Evolutionary conservation across 352 stramenopile genomes (phyloP).

Genomic region (Phytophthora foliorum): DNA sequence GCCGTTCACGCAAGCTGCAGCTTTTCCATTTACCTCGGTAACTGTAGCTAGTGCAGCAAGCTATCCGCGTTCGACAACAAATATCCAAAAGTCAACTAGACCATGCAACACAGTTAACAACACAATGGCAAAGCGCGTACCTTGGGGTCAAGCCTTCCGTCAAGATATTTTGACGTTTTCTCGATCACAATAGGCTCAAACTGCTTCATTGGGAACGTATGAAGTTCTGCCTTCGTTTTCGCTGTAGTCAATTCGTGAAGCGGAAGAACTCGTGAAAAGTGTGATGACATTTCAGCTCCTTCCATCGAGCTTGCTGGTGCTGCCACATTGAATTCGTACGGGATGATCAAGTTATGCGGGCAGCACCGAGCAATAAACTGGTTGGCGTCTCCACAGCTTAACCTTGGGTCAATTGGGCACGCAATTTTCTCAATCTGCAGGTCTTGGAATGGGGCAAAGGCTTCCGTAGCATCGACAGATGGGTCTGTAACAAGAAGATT

Average conservation of each 20-base stretch:
- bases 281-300: constrained; percentile 51
- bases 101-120: background rate
- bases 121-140: constrained; percentile 32
- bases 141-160: constrained; percentile 78
- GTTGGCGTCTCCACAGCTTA: constrained; percentile 89
- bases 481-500: constrained; percentile 50
- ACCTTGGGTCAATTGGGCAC: constrained; percentile 78
- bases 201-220: constrained; percentile 75
- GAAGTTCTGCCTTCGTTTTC: constrained; percentile 77
- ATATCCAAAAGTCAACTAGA: background rate
- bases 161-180: constrained; percentile 87
- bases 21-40: constrained; percentile 79
- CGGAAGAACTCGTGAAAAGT: constrained; percentile 78
- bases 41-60: constrained; percentile 67
- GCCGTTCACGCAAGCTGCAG: constrained; percentile 63
- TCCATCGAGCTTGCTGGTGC: constrained; percentile 20
- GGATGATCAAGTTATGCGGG: constrained; percentile 75
- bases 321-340: constrained; percentile 63
- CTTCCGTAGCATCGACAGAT: constrained; percentile 54
- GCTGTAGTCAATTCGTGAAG: constrained; percentile 76
- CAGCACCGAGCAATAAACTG: constrained; percentile 86
- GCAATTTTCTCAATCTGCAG: constrained; percentile 82
- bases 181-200: constrained; percentile 80
- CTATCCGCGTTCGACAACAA: constrained; percentile 27
- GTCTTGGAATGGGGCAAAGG: constrained; percentile 66